These are phyloP conservation scores for Hanseniaspora valbyensis DNA, from an alignment of 805 yeast genomes.

Conservation along the genomic window DNA sequence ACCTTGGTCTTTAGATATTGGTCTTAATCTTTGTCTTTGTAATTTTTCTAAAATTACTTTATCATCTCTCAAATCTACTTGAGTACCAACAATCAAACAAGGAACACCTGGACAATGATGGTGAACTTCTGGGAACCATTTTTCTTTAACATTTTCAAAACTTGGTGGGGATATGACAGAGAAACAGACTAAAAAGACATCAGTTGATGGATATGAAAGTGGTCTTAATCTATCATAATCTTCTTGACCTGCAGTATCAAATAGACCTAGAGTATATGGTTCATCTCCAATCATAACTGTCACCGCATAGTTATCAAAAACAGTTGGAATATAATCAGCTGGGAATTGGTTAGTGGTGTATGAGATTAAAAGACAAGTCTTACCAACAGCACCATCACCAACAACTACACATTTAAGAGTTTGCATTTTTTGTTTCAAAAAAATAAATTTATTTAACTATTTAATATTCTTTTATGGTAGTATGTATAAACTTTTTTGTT, in stretches of 20 bases:
- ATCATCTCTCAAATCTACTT: slow-evolving; percentile 87
- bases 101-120: slow-evolving; percentile 98
- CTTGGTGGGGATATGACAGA: slow-evolving; percentile 95
- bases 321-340: slow-evolving; percentile 97
- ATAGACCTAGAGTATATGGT: slow-evolving; percentile 92
- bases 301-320: slow-evolving; percentile 88
- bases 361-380: slow-evolving; percentile 89
- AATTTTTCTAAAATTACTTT: slow-evolving; percentile 81
- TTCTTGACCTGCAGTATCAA: slow-evolving; percentile 99
- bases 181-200: slow-evolving; percentile 90
- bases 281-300: slow-evolving; percentile 96
- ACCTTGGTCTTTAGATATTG: slow-evolving; percentile 78
- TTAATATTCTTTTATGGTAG: background rate
- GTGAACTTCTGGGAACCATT: slow-evolving; percentile 98
- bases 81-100: slow-evolving; percentile 93
- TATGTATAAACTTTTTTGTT: background rate
- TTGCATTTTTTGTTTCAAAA: slow-evolving; percentile 32
- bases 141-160: slow-evolving; percentile 93
- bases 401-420: slow-evolving; percentile 90
- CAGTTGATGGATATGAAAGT: slow-evolving; percentile 91
- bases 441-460: too few species aligned
- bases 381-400: slow-evolving; percentile 99
- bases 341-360: slow-evolving; percentile 96
- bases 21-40: slow-evolving; percentile 79
- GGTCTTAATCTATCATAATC: slow-evolving; percentile 97